phyloP scores from a whole-genome alignment of 1,139 yeast species.

The Geotrichum klebahnii region DNA sequence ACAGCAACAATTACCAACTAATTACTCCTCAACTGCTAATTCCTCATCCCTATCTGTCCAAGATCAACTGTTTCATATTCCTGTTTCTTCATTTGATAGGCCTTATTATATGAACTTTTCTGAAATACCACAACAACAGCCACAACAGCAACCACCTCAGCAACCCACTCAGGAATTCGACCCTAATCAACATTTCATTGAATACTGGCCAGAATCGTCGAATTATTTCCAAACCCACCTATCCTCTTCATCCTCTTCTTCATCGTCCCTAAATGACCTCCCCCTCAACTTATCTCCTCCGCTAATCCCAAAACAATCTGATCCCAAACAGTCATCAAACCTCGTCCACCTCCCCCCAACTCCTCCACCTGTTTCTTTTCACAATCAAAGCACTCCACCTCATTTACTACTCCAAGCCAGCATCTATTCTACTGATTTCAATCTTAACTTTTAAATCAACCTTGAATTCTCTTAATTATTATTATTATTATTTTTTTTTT shows the following conservation, averaged over 20 bases:
- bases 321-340: not conserved
- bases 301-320: not conserved
- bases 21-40: too few relatives aligned
- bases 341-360: not conserved
- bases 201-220: constrained; percentile 3
- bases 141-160: not conserved
- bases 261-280: not conserved
- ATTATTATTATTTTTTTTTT: too few relatives aligned
- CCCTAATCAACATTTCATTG: not conserved
- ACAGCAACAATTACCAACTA: too few relatives aligned
- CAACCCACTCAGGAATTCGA: too few relatives aligned
- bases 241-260: not conserved
- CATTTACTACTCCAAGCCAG: not conserved
- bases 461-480: too few relatives aligned
- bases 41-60: not conserved
- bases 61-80: not conserved
- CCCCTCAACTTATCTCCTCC: not conserved
- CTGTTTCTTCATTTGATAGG: not conserved
- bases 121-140: not conserved
- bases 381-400: not conserved
- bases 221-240: too few relatives aligned
- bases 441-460: not conserved
- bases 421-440: not conserved
- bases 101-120: not conserved
- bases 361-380: not conserved